Conservation (phyloP, 164 flowering plant genomes). For the Litsea cubeba region DNA sequence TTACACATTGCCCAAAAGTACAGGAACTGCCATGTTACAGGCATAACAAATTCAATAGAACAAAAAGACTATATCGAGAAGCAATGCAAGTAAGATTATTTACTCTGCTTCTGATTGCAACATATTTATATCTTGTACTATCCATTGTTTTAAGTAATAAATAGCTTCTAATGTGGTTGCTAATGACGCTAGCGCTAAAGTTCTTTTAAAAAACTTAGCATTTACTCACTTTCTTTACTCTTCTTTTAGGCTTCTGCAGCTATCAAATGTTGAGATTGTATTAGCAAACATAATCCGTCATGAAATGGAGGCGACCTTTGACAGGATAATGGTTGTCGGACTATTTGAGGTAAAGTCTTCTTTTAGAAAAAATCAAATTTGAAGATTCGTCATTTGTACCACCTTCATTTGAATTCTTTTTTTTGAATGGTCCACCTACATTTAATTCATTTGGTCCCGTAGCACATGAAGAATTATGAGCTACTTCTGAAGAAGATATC, state of each 20-base stretch:
- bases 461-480: constrained; percentile 25
- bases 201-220: not conserved
- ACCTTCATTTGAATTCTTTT: not conserved
- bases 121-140: not conserved
- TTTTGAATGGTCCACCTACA: not conserved
- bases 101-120: not conserved
- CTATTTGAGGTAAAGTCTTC: constrained; percentile 12
- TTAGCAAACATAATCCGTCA: constrained; percentile 11
- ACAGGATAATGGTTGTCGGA: constrained; percentile 12
- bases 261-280: constrained; percentile 15
- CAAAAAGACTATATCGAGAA: constrained; percentile 16
- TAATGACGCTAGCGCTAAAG: not conserved
- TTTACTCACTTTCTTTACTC: not conserved
- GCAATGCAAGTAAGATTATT: constrained; percentile 11
- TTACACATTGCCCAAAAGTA: constrained; percentile 3
- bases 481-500: constrained; percentile 18
- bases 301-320: constrained; percentile 11
- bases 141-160: not conserved
- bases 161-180: not conserved
- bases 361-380: not conserved
- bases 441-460: not conserved
- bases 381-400: not conserved
- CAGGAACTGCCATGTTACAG: constrained; percentile 1
- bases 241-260: constrained; percentile 3
- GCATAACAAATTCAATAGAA: constrained; percentile 7